These are phyloP conservation scores for Sequoiadendron giganteum DNA, from an alignment of 75 land plant species.

Conservation along the genomic window DNA sequence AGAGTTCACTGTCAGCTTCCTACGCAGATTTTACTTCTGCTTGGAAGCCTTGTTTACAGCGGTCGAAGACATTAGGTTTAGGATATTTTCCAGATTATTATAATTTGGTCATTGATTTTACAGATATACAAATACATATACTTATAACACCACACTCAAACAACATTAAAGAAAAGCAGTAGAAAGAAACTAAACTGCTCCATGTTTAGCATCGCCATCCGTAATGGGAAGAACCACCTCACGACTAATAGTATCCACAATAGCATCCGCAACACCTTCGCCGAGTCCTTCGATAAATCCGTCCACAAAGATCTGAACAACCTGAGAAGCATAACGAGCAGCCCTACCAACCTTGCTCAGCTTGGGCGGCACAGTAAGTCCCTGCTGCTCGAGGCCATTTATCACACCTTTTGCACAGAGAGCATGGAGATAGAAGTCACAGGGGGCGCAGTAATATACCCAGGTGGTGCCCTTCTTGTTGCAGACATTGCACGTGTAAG, in stretches of 20 bases:
- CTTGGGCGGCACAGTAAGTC: slow-evolving; percentile 9
- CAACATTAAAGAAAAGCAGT: not conserved
- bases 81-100: too few species aligned
- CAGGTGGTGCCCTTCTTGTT: slow-evolving; percentile 27
- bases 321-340: slow-evolving; percentile 44
- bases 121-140: not conserved
- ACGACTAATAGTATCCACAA: slow-evolving; percentile 24
- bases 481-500: slow-evolving; percentile 17
- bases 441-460: slow-evolving; percentile 37
- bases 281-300: slow-evolving; percentile 61
- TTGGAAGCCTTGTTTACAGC: too few species aligned
- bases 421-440: slow-evolving; percentile 53
- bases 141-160: not conserved
- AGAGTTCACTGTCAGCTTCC: too few species aligned
- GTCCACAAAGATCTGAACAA: slow-evolving; percentile 38
- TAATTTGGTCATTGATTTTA: too few species aligned
- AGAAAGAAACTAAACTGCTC: not conserved
- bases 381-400: slow-evolving; percentile 42
- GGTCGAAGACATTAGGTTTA: too few species aligned
- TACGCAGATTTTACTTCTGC: too few species aligned
- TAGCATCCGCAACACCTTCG: slow-evolving; percentile 50
- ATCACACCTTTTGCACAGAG: slow-evolving; percentile 54
- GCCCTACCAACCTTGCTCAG: slow-evolving; percentile 21
- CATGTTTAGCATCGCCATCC: not conserved
- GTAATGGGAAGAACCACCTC: not conserved